Conservation (phyloP, 2,329 filamentous ascomycete species). For the Claviceps africana region DNA sequence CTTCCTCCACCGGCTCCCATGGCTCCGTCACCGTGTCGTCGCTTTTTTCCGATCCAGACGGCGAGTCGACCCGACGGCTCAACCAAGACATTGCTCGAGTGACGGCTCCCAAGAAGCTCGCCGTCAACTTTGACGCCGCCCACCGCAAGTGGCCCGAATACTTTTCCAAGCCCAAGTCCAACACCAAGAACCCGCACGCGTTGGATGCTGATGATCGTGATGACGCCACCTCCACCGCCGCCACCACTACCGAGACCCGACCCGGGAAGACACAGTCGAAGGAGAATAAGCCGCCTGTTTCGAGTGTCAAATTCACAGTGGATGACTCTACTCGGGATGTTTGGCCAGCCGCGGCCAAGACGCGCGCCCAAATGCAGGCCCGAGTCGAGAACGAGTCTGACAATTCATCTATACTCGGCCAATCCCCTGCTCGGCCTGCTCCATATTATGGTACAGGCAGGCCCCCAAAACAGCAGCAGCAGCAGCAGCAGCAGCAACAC, state of each 20-base stretch:
- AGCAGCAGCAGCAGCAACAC: constrained; percentile 11
- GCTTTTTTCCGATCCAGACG: constrained; percentile 37
- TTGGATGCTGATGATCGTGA: constrained; percentile 12
- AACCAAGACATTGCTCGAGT: constrained; percentile 34
- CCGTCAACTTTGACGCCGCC: constrained; percentile 30
- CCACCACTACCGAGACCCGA: constrained; percentile 20
- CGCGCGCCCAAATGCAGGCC: constrained; percentile 37
- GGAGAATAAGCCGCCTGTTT: constrained; percentile 30
- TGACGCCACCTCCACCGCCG: neutral
- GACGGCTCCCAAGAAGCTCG: constrained; percentile 24
- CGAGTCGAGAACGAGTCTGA: constrained; percentile 40
- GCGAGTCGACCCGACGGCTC: constrained; percentile 38
- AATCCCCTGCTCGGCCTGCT: constrained; percentile 20
- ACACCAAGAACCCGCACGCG: constrained; percentile 12
- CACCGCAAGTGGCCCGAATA: constrained; percentile 40
- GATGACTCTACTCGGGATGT: constrained; percentile 30
- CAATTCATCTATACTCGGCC: constrained; percentile 29
- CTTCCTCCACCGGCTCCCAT: constrained; percentile 43
- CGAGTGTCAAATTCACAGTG: constrained; percentile 17
- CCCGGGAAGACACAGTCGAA: constrained; percentile 25
- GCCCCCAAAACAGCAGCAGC: constrained; percentile 2
- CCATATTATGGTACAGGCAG: constrained; percentile 15
- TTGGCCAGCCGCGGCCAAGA: constrained; percentile 26
- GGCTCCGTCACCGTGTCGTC: constrained; percentile 41
- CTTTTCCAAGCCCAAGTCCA: constrained; percentile 26